Conservation (phyloP, 1,139 yeast genomes). For the Lizanozyma gosingica region DNA sequence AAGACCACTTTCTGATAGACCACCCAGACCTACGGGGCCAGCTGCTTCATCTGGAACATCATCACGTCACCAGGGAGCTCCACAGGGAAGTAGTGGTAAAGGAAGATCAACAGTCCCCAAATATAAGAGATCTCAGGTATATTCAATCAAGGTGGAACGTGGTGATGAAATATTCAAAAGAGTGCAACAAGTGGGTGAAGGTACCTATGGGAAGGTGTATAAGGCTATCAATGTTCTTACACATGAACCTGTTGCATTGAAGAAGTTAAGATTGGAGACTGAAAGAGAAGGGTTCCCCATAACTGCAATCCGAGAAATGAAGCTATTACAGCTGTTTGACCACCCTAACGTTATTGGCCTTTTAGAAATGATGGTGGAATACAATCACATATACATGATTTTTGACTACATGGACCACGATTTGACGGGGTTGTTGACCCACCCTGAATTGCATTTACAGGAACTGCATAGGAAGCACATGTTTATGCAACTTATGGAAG, state of each 20-base stretch:
- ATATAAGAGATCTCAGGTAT: background rate
- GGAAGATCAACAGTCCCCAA: background rate
- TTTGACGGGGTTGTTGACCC: constrained; percentile 76
- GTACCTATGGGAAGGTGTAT: constrained; percentile 36
- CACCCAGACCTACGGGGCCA: background rate
- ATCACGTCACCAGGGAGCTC: background rate
- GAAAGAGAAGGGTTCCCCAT: constrained; percentile 96
- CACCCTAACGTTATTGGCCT: constrained; percentile 78
- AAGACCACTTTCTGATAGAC: background rate
- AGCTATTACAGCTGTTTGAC: constrained; percentile 75
- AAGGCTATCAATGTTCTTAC: constrained; percentile 63
- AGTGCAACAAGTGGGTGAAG: constrained; percentile 28
- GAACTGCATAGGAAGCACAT: constrained; percentile 69
- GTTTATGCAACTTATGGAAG: constrained; percentile 69
- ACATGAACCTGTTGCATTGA: constrained; percentile 68
- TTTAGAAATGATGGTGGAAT: constrained; percentile 85
- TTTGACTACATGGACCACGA: constrained; percentile 94
- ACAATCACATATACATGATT: constrained; percentile 74
- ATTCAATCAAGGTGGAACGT: background rate
- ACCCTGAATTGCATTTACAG: constrained; percentile 55
- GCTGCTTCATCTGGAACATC: background rate
- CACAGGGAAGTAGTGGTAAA: background rate
- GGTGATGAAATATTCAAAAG: constrained; percentile 13
- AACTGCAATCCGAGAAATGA: constrained; percentile 88
- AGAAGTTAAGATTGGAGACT: constrained; percentile 70